These are phyloP conservation scores for Blastobotrys chiropterorum DNA, from an alignment of 805 yeast genomes.

Conservation along the genomic window DNA sequence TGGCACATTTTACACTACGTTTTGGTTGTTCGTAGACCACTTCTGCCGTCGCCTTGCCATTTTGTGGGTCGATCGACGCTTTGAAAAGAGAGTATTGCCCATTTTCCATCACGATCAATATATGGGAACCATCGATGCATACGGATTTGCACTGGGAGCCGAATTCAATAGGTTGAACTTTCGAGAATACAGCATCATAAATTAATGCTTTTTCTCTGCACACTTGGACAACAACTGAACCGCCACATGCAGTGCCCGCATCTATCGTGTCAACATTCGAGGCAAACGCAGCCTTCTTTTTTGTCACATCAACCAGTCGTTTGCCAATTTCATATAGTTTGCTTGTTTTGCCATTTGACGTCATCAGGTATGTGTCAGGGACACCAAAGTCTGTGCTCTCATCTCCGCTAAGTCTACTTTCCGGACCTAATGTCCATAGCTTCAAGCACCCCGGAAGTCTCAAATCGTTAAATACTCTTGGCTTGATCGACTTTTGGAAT, in stretches of 20 bases:
- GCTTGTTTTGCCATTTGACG: conserved; percentile 59
- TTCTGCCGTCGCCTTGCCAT: conserved; percentile 4
- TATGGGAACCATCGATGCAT: conserved; percentile 21
- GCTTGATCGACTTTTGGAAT: conserved; percentile 63
- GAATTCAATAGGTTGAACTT: not conserved
- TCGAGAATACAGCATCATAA: conserved; percentile 31
- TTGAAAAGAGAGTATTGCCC: conserved; percentile 12
- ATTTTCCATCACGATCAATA: conserved; percentile 22
- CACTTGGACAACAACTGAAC: conserved; percentile 64
- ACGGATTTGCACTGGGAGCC: conserved; percentile 7
- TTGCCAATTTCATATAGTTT: conserved; percentile 24
- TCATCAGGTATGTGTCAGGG: conserved; percentile 54
- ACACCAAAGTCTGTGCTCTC: conserved; percentile 23
- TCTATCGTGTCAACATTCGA: conserved; percentile 59
- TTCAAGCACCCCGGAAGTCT: conserved; percentile 66
- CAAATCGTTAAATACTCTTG: conserved; percentile 58
- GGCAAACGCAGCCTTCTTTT: conserved; percentile 46
- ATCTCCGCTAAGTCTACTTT: conserved; percentile 19
- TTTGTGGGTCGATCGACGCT: conserved; percentile 5
- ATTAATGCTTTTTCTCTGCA: conserved; percentile 59
- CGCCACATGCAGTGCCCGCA: conserved; percentile 51
- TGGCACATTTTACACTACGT: not conserved
- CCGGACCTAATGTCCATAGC: conserved; percentile 58
- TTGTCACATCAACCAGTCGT: conserved; percentile 52
- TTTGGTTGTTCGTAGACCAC: conserved; percentile 1